Evolutionary conservation across 2,329 filamentous ascomycete genomes (phyloP), one percentile per base, ranked within the genome.

Genomic region (Trichoderma koningii): DNA sequence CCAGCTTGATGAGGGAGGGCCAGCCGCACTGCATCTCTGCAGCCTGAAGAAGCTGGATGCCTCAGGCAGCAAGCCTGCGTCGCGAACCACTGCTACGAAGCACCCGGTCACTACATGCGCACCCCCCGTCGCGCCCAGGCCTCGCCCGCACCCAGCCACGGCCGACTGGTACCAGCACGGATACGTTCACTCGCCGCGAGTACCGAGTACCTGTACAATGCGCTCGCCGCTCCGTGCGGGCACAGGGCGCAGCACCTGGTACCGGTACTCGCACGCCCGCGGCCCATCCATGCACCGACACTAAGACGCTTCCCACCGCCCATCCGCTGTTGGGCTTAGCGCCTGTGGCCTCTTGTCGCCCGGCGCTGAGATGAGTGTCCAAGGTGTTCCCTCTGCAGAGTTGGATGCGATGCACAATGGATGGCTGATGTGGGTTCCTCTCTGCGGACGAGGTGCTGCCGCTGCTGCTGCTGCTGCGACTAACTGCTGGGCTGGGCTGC

Each of bases 261-360:
- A 42, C 23, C 26, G 53, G 47, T 61, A 41, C 57, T 56, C 47
- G 57, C 52, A 57, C 64, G 53, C 60, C 64, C 64, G 57, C 60
- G 59, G 60, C 60, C 65, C 55, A 61, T 42, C 61, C 65, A 53
- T 42, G 65, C 53, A 57, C 55, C 38, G 70, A 67, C 73, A 71
- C 74, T 76, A 76, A 73, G 72, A 73, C 70, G 71, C 72, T 67
- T 73, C 73, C 73, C 73, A 74, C 75, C 73, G 71, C 74, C 66
- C 71, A 75, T 71, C 71, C 75, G 70, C 69, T 53, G 67, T 75
- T 75, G 70, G 75, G 75, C 68, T 70, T 76, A 76, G 74, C 74
- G 74, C 70, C 70, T 70, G 63, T 72, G 52, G 30, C 56, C 63
- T 57, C 56, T 61, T 61, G 30, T 45, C 47, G 48, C 63, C 60